Percentiles rank a stretch among this genome's conserved stretches.
phyloP scores from a whole-genome alignment of 1,284 basidiomycete genomes.

The Sparassis latifolia region DNA sequence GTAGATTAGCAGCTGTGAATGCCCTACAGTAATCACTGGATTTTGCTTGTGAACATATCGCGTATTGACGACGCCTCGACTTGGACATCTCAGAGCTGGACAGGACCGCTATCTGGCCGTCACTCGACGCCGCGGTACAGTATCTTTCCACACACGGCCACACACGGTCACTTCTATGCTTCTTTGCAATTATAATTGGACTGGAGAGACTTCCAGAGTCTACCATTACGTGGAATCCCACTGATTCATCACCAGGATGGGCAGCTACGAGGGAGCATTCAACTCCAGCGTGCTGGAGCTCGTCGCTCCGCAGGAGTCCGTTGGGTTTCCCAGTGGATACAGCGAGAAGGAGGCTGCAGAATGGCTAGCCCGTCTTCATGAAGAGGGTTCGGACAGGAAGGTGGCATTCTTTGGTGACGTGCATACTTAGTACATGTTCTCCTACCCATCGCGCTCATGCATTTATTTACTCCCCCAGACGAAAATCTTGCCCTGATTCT shows the following conservation, averaged over 20 bases:
- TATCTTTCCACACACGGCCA: too few relatives aligned
- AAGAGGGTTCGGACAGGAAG: constrained; percentile 28
- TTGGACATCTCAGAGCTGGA: too few relatives aligned
- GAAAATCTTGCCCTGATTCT: constrained; percentile 73
- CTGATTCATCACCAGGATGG: constrained; percentile 11
- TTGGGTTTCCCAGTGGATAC: constrained; percentile 48
- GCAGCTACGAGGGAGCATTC: constrained; percentile 58
- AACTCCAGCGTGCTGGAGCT: constrained; percentile 56
- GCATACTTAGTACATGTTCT: background rate
- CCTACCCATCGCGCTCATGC: background rate
- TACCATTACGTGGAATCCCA: too few relatives aligned
- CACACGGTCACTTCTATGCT: too few relatives aligned
- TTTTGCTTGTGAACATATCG: too few relatives aligned
- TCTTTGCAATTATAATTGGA: too few relatives aligned
- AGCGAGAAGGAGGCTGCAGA: constrained; percentile 30
- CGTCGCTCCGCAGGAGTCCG: constrained; percentile 56
- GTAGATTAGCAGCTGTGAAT: too few relatives aligned
- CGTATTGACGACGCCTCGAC: too few relatives aligned
- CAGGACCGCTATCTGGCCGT: too few relatives aligned
- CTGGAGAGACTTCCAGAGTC: too few relatives aligned
- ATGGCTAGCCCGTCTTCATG: constrained; percentile 44
- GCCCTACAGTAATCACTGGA: too few relatives aligned
- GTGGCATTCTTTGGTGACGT: constrained; percentile 71
- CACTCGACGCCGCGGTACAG: too few relatives aligned
- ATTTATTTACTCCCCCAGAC: constrained; percentile 32